Conservation (phyloP, 2,329 filamentous ascomycete genomes). For the Fusarium bactridioides region DNA sequence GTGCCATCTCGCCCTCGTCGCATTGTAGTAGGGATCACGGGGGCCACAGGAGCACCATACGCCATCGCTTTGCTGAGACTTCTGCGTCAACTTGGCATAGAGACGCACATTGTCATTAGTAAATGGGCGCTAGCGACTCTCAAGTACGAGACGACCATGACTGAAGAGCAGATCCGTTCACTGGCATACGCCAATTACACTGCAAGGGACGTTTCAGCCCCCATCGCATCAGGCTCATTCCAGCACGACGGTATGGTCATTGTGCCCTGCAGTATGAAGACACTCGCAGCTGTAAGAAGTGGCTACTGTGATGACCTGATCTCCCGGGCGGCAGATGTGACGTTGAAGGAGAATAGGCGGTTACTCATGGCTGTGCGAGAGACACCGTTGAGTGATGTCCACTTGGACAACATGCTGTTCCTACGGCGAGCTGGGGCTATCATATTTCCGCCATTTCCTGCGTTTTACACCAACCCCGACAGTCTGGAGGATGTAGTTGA, state of each 20-base stretch:
- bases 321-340: background rate
- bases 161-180: conserved; percentile 46
- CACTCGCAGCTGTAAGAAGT: background rate
- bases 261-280: background rate
- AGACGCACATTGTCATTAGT: conserved; percentile 57
- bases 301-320: background rate
- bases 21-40: conserved; percentile 60
- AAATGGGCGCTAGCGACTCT: conserved; percentile 58
- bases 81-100: conserved; percentile 52
- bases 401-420: background rate
- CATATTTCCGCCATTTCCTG: background rate
- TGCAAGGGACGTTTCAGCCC: conserved; percentile 53
- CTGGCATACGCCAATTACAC: conserved; percentile 50
- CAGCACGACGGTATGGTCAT: background rate
- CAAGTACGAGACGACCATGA: conserved; percentile 55
- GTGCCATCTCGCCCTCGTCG: conserved; percentile 3
- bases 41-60: conserved; percentile 56
- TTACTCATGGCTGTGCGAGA: background rate
- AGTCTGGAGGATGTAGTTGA: background rate
- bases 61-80: conserved; percentile 52
- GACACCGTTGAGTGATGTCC: background rate
- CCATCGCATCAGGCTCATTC: background rate
- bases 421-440: background rate
- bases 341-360: background rate
- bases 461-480: background rate